A percentile compares a stretch with the other conserved stretches of the same genome.
These are phyloP conservation scores for Sordariomycetes sp. DNA, from an alignment of 2,329 filamentous ascomycete species.

Conservation along the genomic window DNA sequence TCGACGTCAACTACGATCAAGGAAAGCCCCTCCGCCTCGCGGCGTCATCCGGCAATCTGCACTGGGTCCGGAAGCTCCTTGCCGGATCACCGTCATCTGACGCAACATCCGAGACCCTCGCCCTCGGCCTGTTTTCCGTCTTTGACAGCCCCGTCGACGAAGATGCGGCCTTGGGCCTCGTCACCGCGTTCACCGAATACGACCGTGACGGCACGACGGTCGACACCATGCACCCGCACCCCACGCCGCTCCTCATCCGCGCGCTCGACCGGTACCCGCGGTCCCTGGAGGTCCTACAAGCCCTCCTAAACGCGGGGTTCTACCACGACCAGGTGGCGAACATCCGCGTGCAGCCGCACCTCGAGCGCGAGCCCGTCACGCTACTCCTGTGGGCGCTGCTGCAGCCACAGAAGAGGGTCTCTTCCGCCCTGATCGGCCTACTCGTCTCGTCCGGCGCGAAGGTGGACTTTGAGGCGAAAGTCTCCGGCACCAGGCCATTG, in stretches of 20 bases:
- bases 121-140: slow-evolving; percentile 43
- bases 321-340: slow-evolving; percentile 44
- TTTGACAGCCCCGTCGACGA: slow-evolving; percentile 40
- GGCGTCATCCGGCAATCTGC: slow-evolving; percentile 36
- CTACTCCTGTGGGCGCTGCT: slow-evolving; percentile 51
- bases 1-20: slow-evolving; percentile 37
- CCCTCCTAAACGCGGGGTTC: slow-evolving; percentile 44
- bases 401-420: slow-evolving; percentile 53
- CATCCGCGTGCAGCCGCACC: slow-evolving; percentile 29
- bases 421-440: slow-evolving; percentile 43
- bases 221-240: slow-evolving; percentile 36
- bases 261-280: slow-evolving; percentile 45
- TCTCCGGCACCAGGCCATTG: slow-evolving; percentile 44
- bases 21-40: slow-evolving; percentile 45
- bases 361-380: slow-evolving; percentile 43
- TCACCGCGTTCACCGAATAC: slow-evolving; percentile 40
- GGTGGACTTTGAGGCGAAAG: slow-evolving; percentile 40
- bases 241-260: slow-evolving; percentile 37
- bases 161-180: slow-evolving; percentile 36
- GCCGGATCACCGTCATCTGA: slow-evolving; percentile 19
- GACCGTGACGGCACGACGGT: slow-evolving; percentile 33
- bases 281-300: slow-evolving; percentile 38
- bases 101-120: slow-evolving; percentile 38
- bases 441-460: slow-evolving; percentile 45
- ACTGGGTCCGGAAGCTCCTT: slow-evolving; percentile 39